Evolutionary conservation across 768 basidiomycete genomes (phyloP), one percentile per base, ranked within the genome.

Genomic region (Lactarius akahatsu): DNA sequence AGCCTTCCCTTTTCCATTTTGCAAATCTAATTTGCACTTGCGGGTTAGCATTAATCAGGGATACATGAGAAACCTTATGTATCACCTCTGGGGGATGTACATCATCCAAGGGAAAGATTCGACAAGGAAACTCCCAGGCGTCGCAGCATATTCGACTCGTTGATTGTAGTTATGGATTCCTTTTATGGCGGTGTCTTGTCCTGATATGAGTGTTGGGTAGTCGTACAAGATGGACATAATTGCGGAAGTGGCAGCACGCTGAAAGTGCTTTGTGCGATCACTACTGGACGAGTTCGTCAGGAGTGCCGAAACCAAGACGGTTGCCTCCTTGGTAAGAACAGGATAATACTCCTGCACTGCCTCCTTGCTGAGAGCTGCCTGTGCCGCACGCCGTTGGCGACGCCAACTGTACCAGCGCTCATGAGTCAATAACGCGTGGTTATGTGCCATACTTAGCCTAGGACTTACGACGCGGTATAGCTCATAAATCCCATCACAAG

Each of bases 301-400:
- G 15, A 79, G 64, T 8, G 72, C 72, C 20, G 75, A 66, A 20
- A 69, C 65, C 36, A 78, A 71, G 8, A 75, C 30, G 18, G 71
- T 67, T 32, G 78, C 72, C 66, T 78, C 78, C 34, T 65, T 69
- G n/a, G 62, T 60, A 61, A 76, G 75, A 38, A 73, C 59, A 0
- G 71, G 65, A 26, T 74, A 47, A 64, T 71, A 78, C 30, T 66
- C 50, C 38, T 45, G 57, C 1, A 72, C 64, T 3, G 65, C 66
- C 8, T 65, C 62, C 54, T 72, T 72, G 62, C 69, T 73, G 30
- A 78, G 72, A 2, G 74, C 73, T 58, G 76, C 76, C 26, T 52
- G 50, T 26, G 50, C 50, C 7, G 50, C 50, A 52, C 50, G 50
- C 4, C 50, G 50, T 52, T 77, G 73, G 8, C 74, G 68, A 23